Evolutionary conservation across 306 rosid species (phyloP), one percentile per base, ranked within the genome.

Genomic region (Erythrophleum fordii): DNA sequence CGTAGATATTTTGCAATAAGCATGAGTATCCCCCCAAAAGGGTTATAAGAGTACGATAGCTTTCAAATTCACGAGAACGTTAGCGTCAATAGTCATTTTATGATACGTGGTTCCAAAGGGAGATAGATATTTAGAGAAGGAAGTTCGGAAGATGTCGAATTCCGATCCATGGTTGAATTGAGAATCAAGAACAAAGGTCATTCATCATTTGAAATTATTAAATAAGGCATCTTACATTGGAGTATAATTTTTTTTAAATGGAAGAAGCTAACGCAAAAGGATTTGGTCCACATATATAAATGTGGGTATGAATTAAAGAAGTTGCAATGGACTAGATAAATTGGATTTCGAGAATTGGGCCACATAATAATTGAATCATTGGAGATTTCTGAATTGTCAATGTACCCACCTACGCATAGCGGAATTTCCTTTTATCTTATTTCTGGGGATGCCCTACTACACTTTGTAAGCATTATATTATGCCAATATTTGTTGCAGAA

Each of bases 11-110:
- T 81, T 85, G 52, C 41, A 11, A 39, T 72, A 37, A 26, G 58
- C 72, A 17, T 14, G 22, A 52, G 35, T 12, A 42, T 48, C 67
- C 53, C 45, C 35, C 4, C 79, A 23, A 49, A 34, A 56, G 46
- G 61, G 44, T 17, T 66, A 59, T 12, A n/a, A 70, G 44, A 31
- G 76, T 22, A 5, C 46, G 41, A 29, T 75, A 65, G 31, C 80
- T 59, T 73, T 59, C 51, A 52, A 29, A 73, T 78, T 81, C 81
- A 78, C 81, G 37, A 65, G 56, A 72, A 52, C 78, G 78, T 66
- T 4, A 29, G 34, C 80, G 16, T 68, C 10, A 16, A 67, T 23
- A 29, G 67, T 34, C 75, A 61, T 70, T 35, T 41, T 61, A 56
- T 31, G 18, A 11, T n/a, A 3, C 76, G 69, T 72, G 76, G 14